Base-by-base conservation (phyloP, 495 filamentous ascomycete genomes). In the Lasiosphaeriaceae sp. region DNA sequence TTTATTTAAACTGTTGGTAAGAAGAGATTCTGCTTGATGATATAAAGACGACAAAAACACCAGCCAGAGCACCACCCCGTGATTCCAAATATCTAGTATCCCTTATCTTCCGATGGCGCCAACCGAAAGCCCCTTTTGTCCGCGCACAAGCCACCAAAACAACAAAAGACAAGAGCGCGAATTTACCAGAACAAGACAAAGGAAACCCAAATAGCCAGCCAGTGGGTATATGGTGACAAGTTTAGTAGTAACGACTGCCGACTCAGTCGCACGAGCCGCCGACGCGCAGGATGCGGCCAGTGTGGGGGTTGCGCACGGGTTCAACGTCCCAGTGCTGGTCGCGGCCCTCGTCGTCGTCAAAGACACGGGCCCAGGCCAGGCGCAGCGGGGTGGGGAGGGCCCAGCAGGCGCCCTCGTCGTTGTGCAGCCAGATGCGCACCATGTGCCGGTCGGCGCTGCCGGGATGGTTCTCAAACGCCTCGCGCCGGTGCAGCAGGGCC, bases 351-450 rank as follows among this genome's bases (percentile, higher is more conserved):
- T 58, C 54, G 14, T 66, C 63, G 24, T 66, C 63, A 58, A 66
- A 66, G 2, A 66, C 61, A 14, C 63, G 37, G 0, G 63, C 63
- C 63, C 63, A 66, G 3, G 60, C 63, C 44, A 66, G 51, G 14
- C 61, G 46, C 54, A 66, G 31, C 14, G 63, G 57, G 16, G n/a
- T 34, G 11, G 63, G 63, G 43, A 66, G 24, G 22, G 50, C 53
- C 63, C 63, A 66, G 47, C 63, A 66, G 24, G 31, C 23, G 2
- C 53, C 60, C 39, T 60, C 63, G 21, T 65, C 56, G 44, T 66
- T 66, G 11, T 66, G 47, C 54, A 66, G 39, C 63, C 63, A 66
- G 29, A 66, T 53, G 1, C 63, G 20, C 11, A 66, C 63, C 29
- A 66, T 20, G 26, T 66, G 63, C 3, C 61, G 26, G 0, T 34